Base-by-base conservation (phyloP, 306 rosid genomes). In the Prosopis cineraria region DNA sequence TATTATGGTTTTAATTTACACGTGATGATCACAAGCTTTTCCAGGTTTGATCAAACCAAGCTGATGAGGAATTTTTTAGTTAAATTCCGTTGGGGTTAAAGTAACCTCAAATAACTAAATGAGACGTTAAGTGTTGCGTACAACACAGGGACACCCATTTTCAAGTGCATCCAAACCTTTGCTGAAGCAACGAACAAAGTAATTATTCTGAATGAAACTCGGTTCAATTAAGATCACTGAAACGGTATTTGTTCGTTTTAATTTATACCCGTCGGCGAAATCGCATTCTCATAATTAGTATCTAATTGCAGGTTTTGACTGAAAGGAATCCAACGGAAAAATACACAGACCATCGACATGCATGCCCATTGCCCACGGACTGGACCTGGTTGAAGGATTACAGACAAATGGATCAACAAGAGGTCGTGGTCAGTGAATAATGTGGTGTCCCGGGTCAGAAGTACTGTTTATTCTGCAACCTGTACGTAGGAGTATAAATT, bases 391-490 rank as follows among this genome's bases (percentile, higher is more conserved):
- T 31, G 43, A 63, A 63, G 8, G 43, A 59, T n/a, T n/a, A n/a
- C n/a, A n/a, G n/a, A n/a, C n/a, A 34, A 22, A 76, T 48, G 37
- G 48, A 50, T 76, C 27, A 2, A 66, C 63, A 60, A 29, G 10
- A 45, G 27, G 44, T 71, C 63, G 31, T 71, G 45, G n/a, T 71
- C 64, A 71, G 16, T 48, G 64, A 72, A 65, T 50, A 11, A 56
- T 56, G 33, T 33, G 43, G 71, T 55, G 22, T 65, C 68, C 48
- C 39, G 78, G 77, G 79, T 74, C 67, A 19, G 83, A 72, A 36
- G 73, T 39, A 70, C 72, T 33, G 25, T 6, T 19, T 60, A 31
- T 44, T 65, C 22, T 73, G 68, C 22, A 39, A 76, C 45, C 55
- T 73, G 11, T 72, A 41, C 63, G 9, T 31, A 29, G 0, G 24